These are phyloP conservation scores for Hypoxylon cercidicola DNA, from an alignment of 495 filamentous ascomycete genomes.

Conservation along the genomic window DNA sequence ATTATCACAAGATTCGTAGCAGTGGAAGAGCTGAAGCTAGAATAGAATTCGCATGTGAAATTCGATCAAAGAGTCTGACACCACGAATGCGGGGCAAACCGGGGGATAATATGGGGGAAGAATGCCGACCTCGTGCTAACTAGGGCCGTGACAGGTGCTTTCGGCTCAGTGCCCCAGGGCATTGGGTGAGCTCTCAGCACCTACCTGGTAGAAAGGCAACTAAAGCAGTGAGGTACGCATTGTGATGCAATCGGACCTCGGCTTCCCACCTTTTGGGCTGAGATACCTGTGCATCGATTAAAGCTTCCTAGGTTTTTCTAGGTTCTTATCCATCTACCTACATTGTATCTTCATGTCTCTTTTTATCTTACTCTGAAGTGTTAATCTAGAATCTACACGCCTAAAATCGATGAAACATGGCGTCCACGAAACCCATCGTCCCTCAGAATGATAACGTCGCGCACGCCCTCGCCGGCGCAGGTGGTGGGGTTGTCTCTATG, in stretches of 20 bases:
- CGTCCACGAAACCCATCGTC: slow-evolving; percentile 57
- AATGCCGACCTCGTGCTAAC: slow-evolving; percentile 35
- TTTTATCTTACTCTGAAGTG: not conserved
- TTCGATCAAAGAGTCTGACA: slow-evolving; percentile 13
- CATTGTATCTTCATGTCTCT: not conserved
- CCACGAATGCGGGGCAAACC: slow-evolving; percentile 35
- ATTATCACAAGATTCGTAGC: slow-evolving; percentile 8
- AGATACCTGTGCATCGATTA: slow-evolving; percentile 1
- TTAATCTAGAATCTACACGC: not conserved
- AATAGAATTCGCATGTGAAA: slow-evolving; percentile 35
- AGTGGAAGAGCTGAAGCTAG: not conserved
- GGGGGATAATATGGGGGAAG: slow-evolving; percentile 27
- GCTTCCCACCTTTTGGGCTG: slow-evolving; percentile 25
- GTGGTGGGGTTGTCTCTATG: slow-evolving; percentile 95
- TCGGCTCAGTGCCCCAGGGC: slow-evolving; percentile 20
- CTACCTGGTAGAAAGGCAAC: too few species aligned
- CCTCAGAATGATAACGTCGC: slow-evolving; percentile 91
- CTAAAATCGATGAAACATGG: slow-evolving; percentile 25
- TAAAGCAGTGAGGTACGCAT: slow-evolving; percentile 3
- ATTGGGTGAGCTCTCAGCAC: slow-evolving; percentile 7
- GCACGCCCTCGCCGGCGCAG: slow-evolving; percentile 86
- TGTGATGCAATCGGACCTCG: slow-evolving; percentile 52
- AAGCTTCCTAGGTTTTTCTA: not conserved
- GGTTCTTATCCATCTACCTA: too few species aligned
- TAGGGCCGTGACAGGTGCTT: slow-evolving; percentile 6